Percentiles rank a stretch among this genome's conserved stretches.
Evolutionary conservation across 1,284 basidiomycete genomes (phyloP).

Genomic region (Boletus austroedulis): DNA sequence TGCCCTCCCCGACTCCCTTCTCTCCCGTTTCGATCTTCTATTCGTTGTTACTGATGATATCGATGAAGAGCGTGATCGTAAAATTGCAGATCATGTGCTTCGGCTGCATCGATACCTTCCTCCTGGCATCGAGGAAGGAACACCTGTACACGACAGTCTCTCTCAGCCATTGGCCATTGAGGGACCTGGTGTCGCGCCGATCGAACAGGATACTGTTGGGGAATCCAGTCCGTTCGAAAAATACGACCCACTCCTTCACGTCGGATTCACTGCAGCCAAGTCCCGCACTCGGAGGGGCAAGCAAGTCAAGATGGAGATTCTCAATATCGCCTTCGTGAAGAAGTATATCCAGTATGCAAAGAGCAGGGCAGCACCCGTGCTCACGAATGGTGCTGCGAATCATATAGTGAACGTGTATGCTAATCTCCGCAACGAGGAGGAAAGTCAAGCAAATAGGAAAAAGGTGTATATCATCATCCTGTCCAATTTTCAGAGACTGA

Average conservation of each 20-base stretch:
- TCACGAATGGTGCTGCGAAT: conserved; percentile 93
- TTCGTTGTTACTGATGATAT: conserved; percentile 99
- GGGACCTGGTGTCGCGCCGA: conserved; percentile 56
- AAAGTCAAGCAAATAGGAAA: conserved; percentile 82
- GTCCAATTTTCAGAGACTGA: conserved; percentile 10
- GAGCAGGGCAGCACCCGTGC: conserved; percentile 76
- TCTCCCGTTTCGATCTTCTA: conserved; percentile 98
- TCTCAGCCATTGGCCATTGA: conserved; percentile 87
- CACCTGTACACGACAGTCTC: conserved; percentile 85
- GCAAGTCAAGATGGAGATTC: conserved; percentile 77
- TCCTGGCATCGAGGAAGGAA: conserved; percentile 94
- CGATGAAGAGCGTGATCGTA: conserved; percentile 90
- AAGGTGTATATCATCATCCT: conserved; percentile 56
- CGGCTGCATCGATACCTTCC: conserved; percentile 97
- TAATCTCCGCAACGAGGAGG: conserved; percentile 87
- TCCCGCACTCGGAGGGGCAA: conserved; percentile 56
- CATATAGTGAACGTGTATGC: conserved; percentile 94
- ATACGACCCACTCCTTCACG: conserved; percentile 93
- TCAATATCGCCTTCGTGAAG: conserved; percentile 94
- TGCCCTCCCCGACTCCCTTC: conserved; percentile 94
- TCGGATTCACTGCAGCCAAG: conserved; percentile 64
- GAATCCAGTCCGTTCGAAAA: conserved; percentile 92
- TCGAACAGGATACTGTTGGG: conserved; percentile 46
- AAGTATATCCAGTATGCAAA: conserved; percentile 99
- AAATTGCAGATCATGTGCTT: conserved; percentile 96